These are phyloP conservation scores for Aureobasidium sp. DNA, from an alignment of 2,329 filamentous ascomycete species.

Conservation along the genomic window DNA sequence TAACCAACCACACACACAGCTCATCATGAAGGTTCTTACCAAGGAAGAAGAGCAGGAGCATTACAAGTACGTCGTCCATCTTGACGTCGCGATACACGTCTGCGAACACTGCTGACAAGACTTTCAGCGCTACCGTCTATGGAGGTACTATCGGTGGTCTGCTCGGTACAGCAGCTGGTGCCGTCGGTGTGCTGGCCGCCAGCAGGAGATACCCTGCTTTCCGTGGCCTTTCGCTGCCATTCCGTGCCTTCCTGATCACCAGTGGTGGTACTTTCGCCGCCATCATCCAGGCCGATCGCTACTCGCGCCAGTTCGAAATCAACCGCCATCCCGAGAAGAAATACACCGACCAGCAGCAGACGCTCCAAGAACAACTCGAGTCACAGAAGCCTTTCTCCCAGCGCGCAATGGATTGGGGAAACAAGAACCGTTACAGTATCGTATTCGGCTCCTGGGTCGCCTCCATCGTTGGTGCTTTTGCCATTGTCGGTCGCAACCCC, in stretches of 20 bases:
- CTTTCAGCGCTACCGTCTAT: conserved; percentile 57
- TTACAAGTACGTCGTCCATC: conserved; percentile 52
- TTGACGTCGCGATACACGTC: neutral
- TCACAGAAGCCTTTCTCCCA: conserved; percentile 49
- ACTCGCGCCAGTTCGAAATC: conserved; percentile 63
- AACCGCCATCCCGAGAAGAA: conserved; percentile 57
- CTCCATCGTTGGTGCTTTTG: conserved; percentile 66
- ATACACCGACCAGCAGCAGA: conserved; percentile 57
- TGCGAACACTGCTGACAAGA: conserved; percentile 16
- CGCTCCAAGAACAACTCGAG: conserved; percentile 46
- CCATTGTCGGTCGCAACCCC: conserved; percentile 67
- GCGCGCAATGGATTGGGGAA: conserved; percentile 63
- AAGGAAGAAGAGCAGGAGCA: conserved; percentile 86
- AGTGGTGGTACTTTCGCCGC: conserved; percentile 70
- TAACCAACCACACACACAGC: conserved; percentile 19
- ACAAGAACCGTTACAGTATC: conserved; percentile 76
- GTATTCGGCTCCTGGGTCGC: conserved; percentile 76
- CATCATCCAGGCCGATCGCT: conserved; percentile 76
- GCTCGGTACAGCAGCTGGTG: conserved; percentile 58
- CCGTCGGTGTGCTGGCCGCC: conserved; percentile 59
- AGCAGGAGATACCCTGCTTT: conserved; percentile 67
- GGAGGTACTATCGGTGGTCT: conserved; percentile 69
- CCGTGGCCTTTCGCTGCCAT: conserved; percentile 73
- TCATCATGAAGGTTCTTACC: conserved; percentile 82
- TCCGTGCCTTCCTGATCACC: conserved; percentile 83